These are phyloP conservation scores for Aspergillus cejpii DNA, from an alignment of 2,329 filamentous ascomycete genomes.

Conservation along the genomic window DNA sequence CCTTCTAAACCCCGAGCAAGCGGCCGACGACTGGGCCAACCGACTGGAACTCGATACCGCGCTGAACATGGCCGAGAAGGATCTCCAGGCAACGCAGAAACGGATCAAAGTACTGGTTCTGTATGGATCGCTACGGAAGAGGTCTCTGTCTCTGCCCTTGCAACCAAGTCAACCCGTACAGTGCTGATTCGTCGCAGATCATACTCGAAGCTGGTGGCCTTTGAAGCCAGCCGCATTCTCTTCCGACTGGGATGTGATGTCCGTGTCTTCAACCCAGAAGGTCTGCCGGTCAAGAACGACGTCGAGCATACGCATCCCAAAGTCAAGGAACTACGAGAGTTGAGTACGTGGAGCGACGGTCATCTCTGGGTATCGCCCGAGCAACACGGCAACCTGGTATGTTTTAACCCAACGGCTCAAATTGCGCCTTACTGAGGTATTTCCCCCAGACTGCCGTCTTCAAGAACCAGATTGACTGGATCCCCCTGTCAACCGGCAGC, in stretches of 20 bases:
- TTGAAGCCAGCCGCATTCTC: conserved; percentile 55
- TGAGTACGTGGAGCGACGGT: conserved; percentile 60
- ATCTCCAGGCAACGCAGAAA: conserved; percentile 37
- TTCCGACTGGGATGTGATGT: conserved; percentile 61
- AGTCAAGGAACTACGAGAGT: conserved; percentile 56
- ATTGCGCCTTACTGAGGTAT: background rate
- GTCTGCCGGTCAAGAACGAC: conserved; percentile 59
- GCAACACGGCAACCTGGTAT: conserved; percentile 58
- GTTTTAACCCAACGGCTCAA: conserved; percentile 11
- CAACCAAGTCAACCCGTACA: no score
- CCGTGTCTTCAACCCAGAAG: conserved; percentile 54
- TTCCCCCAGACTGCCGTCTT: conserved; percentile 52
- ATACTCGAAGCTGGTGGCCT: conserved; percentile 55
- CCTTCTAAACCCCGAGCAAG: conserved; percentile 36
- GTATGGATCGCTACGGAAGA: conserved; percentile 39
- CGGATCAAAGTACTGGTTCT: conserved; percentile 54
- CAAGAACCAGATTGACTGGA: conserved; percentile 67
- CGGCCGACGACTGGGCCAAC: conserved; percentile 50
- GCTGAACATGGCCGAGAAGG: conserved; percentile 46
- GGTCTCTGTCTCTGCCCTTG: no score
- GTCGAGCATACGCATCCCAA: conserved; percentile 52
- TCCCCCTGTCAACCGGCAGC: conserved; percentile 55
- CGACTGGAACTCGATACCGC: conserved; percentile 51
- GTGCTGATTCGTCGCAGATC: no score
- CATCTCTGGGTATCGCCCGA: conserved; percentile 62